Base-by-base conservation (phyloP, 2,329 filamentous ascomycete genomes). In the Uncinocarpus reesii region DNA sequence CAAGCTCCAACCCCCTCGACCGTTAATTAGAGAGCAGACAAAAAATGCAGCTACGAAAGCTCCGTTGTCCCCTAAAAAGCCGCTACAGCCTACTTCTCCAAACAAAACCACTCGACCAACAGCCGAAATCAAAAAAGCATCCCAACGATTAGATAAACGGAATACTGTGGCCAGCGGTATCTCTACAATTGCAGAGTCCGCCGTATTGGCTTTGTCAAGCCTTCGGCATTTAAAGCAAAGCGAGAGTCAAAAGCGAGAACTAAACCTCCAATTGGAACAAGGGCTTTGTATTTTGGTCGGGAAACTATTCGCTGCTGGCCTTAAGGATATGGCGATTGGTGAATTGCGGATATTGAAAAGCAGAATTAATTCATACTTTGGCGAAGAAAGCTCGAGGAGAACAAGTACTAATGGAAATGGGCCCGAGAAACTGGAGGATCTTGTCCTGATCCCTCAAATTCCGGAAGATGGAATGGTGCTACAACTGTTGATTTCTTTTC, bases 251-350 rank as follows among this genome's bases (percentile, higher is more conserved):
- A 54, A 53, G 2, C 55, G 42, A 29, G 52, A 47, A 18, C 37
- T 58, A 16, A 63, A 62, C 7, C 65, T 63, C 47, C 56, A 69
- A 42, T 56, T 71, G 6, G 67, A 71, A 49, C 66, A 68, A 49
- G 69, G 67, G 0, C 62, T 66, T 16, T 69, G 65, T 49, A 64
- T 70, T 10, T 53, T 71, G 42, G 61, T 63, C 6, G 67, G 66
- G 18, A 68, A 68, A 32, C 53, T 70, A 13, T 59, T 71, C 10
- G 62, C 66, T 1, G 40, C 70, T 21, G 67, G 64, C 0, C 54
- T 71, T 20, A 60, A 65, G 26, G 67, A 70, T 11, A 48, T 66
- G 47, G 68, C 69, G 5, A 60, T 63, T 46, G 65, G 62, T 43
- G 68, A 71, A 55, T 48, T 72, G n/a, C 59, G 60, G 44, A 58